These are phyloP conservation scores for Paspalum notatum DNA, from an alignment of 176 grass and related monocot species.

Conservation along the genomic window DNA sequence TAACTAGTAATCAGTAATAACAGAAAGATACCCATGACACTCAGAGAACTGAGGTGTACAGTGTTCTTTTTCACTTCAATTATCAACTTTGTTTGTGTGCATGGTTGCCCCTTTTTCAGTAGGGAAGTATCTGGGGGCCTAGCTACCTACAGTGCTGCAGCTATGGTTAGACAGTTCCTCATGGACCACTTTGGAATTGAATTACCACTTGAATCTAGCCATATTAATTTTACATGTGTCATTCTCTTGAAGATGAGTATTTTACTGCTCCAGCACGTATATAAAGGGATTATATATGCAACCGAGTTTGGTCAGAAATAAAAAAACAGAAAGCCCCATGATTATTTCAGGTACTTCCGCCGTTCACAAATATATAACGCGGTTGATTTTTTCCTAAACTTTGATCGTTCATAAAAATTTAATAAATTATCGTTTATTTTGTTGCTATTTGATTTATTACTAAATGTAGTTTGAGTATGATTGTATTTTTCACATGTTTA, in stretches of 20 bases:
- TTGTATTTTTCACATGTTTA: too few relatives aligned
- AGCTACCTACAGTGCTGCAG: background rate
- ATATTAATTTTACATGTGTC: background rate
- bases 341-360: too few relatives aligned
- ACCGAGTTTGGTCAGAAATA: background rate
- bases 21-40: background rate
- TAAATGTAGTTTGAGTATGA: too few relatives aligned
- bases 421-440: background rate
- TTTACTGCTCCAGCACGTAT: background rate
- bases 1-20: background rate
- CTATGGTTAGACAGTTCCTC: constrained; percentile 19
- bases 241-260: background rate
- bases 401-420: too few relatives aligned
- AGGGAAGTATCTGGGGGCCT: background rate
- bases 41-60: background rate
- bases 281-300: background rate
- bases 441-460: background rate
- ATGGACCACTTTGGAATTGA: constrained; percentile 24
- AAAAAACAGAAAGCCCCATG: background rate
- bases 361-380: too few relatives aligned
- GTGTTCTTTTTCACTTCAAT: background rate
- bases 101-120: background rate
- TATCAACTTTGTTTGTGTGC: background rate
- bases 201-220: background rate
- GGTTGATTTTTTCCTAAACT: too few relatives aligned